These are phyloP conservation scores for Hypoxylon rubiginosum DNA, from an alignment of 2,329 filamentous ascomycete species.

Conservation along the genomic window DNA sequence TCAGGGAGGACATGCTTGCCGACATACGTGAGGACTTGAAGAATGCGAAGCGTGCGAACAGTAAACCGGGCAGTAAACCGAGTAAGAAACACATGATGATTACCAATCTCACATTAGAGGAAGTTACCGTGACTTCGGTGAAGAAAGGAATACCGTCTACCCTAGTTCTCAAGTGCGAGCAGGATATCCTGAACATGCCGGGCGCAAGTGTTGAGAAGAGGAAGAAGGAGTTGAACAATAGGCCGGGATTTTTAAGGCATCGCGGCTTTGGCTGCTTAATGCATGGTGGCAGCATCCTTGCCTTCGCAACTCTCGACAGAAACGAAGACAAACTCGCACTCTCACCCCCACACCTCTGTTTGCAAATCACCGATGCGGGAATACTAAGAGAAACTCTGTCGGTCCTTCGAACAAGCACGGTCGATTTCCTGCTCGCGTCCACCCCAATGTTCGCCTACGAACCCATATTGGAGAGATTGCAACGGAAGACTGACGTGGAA, in stretches of 20 bases:
- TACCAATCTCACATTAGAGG: constrained; percentile 48
- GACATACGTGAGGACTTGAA: constrained; percentile 73
- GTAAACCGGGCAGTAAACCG: constrained; percentile 54
- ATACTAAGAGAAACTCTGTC: constrained; percentile 63
- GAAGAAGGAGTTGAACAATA: constrained; percentile 61
- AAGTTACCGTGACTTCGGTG: constrained; percentile 54
- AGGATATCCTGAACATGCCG: constrained; percentile 61
- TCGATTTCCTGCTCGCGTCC: constrained; percentile 70
- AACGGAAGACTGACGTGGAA: constrained; percentile 68
- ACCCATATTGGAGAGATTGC: constrained; percentile 72
- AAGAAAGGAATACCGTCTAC: constrained; percentile 51
- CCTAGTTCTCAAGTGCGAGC: constrained; percentile 57
- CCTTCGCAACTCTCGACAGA: constrained; percentile 63
- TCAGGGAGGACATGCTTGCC: constrained; percentile 78
- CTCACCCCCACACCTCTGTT: constrained; percentile 45
- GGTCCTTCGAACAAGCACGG: constrained; percentile 53
- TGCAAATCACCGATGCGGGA: constrained; percentile 59
- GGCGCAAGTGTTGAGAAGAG: constrained; percentile 50
- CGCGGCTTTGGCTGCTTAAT: constrained; percentile 73
- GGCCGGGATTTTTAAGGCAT: constrained; percentile 68
- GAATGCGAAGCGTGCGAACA: constrained; percentile 49
- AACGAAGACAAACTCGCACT: constrained; percentile 42
- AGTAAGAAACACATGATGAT: constrained; percentile 53
- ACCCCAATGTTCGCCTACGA: constrained; percentile 78
- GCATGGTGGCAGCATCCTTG: constrained; percentile 64